These are phyloP conservation scores for Teratosphaeria zuluensis DNA, from an alignment of 2,329 filamentous ascomycete genomes.

Conservation along the genomic window DNA sequence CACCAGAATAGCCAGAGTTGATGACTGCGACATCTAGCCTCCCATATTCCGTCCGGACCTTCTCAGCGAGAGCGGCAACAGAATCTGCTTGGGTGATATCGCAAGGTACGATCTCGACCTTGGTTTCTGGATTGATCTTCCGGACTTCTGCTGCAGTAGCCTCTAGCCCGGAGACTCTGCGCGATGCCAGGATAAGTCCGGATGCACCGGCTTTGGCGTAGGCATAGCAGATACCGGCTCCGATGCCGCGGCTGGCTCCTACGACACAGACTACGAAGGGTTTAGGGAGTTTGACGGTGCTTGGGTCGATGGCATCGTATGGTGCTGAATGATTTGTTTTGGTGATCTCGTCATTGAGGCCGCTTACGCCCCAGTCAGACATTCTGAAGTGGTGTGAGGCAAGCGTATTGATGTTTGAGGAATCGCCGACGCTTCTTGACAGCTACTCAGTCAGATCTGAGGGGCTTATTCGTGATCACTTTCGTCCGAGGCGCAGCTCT, in stretches of 20 bases:
- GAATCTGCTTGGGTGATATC: conserved; percentile 14
- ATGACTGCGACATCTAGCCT: conserved; percentile 18
- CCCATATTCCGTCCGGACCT: conserved; percentile 8
- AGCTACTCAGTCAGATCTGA: no score
- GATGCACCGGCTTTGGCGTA: conserved; percentile 27
- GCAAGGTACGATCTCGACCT: conserved; percentile 20
- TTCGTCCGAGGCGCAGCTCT: no score
- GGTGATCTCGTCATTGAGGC: background rate
- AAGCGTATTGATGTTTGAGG: no score
- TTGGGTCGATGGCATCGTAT: background rate
- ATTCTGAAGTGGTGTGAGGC: background rate
- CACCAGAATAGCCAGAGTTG: conserved; percentile 18
- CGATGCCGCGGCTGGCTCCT: conserved; percentile 29
- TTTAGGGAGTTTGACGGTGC: background rate
- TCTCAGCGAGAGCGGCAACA: conserved; percentile 12
- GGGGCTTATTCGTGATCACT: no score
- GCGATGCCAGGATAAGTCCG: conserved; percentile 25
- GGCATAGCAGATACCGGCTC: conserved; percentile 24
- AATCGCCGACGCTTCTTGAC: no score
- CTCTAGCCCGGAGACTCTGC: conserved; percentile 21
- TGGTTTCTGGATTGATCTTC: conserved; percentile 15
- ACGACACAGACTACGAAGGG: conserved; percentile 12
- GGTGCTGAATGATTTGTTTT: background rate
- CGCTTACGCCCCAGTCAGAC: background rate
- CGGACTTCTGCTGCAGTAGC: conserved; percentile 17